Percentiles rank a stretch among this genome's conserved stretches.
phyloP scores from a whole-genome alignment of 129 eudicot species.

The Calendula officinalis region DNA sequence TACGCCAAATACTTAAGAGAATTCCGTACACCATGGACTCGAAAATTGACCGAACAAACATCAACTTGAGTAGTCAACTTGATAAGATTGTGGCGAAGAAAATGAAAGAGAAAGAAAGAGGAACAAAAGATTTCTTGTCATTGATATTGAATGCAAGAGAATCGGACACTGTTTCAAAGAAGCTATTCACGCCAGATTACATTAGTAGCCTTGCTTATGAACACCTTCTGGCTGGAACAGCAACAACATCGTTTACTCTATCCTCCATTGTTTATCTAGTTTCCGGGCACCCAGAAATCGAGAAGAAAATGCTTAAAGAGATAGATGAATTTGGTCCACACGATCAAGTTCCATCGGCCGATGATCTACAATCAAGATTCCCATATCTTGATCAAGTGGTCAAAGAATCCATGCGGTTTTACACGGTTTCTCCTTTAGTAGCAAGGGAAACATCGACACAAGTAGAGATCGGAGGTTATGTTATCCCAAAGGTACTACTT shows the following conservation, averaged over 20 bases:
- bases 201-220: slow-evolving; percentile 79
- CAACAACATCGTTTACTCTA: slow-evolving; percentile 78
- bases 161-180: slow-evolving; percentile 44
- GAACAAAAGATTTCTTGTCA: slow-evolving; percentile 69
- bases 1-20: slow-evolving; percentile 72
- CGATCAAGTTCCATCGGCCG: slow-evolving; percentile 62
- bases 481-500: too few species aligned
- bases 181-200: slow-evolving; percentile 65
- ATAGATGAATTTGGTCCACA: slow-evolving; percentile 67
- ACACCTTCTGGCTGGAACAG: slow-evolving; percentile 88
- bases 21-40: slow-evolving; percentile 80
- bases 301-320: slow-evolving; percentile 69
- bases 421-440: too few species aligned
- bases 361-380: slow-evolving; percentile 70
- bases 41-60: slow-evolving; percentile 60
- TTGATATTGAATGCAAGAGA: slow-evolving; percentile 65
- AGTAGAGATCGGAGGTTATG: too few species aligned
- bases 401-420: too few species aligned
- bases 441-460: too few species aligned
- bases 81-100: slow-evolving; percentile 57
- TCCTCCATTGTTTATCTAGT: slow-evolving; percentile 64
- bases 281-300: slow-evolving; percentile 71
- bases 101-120: slow-evolving; percentile 36
- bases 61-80: slow-evolving; percentile 47
- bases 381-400: slow-evolving; percentile 74